Conservation (phyloP, 108 stramenopile genomes). For the Aurantiochytrium sp. region DNA sequence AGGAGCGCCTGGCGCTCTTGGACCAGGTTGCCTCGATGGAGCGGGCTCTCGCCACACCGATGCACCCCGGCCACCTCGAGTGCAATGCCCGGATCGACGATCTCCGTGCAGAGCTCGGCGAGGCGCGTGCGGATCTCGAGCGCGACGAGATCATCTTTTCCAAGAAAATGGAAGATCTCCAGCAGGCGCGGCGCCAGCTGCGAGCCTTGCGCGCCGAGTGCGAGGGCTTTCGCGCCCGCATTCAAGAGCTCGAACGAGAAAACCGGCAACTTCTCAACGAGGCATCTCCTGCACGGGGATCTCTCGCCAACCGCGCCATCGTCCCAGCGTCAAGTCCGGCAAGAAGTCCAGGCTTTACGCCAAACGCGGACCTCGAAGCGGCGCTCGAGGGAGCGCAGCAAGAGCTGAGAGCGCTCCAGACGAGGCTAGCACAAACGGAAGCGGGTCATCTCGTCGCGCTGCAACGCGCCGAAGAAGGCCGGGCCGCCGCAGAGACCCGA, state of each 20-base stretch:
- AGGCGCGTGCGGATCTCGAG: constrained; percentile 3
- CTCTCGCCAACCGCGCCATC: not conserved
- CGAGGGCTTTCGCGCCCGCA: not conserved
- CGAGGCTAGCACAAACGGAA: too few species aligned
- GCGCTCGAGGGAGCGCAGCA: too few species aligned
- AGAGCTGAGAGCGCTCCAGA: too few species aligned
- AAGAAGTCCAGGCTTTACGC: too few species aligned
- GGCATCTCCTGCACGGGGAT: not conserved
- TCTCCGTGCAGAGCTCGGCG: not conserved
- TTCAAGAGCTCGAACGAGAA: not conserved
- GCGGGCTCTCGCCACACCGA: not conserved
- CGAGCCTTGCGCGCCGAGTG: not conserved
- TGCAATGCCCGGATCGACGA: not conserved
- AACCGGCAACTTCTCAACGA: not conserved
- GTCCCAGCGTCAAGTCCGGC: not conserved
- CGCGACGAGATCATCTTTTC: constrained; percentile 17
- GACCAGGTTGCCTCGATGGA: not conserved
- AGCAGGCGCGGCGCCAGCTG: not conserved
- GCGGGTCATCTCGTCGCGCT: too few species aligned
- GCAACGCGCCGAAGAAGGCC: too few species aligned
- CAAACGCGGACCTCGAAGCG: too few species aligned
- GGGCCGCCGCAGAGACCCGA: too few species aligned
- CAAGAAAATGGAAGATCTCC: not conserved
- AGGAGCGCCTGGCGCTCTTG: not conserved
- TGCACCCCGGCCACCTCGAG: not conserved